Base-by-base conservation (phyloP, 768 basidiomycete species). In the Holtermannia corniformis region DNA sequence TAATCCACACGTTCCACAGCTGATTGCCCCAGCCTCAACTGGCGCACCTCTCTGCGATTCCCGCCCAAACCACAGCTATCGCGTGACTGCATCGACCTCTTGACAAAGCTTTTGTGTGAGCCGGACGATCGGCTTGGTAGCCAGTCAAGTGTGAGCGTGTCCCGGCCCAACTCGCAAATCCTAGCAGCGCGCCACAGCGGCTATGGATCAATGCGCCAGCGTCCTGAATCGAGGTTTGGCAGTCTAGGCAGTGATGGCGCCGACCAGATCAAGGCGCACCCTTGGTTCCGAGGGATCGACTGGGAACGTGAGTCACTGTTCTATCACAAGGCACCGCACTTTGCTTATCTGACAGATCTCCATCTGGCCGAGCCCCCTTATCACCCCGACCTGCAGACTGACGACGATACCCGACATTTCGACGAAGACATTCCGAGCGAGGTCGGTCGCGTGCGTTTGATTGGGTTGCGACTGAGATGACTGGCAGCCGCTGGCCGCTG, bases 361-460 rank as follows among this genome's bases (percentile, higher is more conserved):
- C 89, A 91, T 71, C 78, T 78, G 47, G 83, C 83, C 67, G 78
- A 80, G 50, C 86, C 92, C 11, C 92, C 92, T 14, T 97, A 92
- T 77, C 82, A 80, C 55, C 95, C 93, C 25, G 83, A 90, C 57
- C 79, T 99, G 54, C 75, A 69, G 25, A 76, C 81, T 58, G 84
- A 86, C 23, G 87, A 85, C 63, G 91, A 97, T 71, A 96, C 93
- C 14, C 79, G 82, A 56, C 92, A 99, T 73, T 96, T 99, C 59
- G 92, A 97, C 72, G 82, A 85, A 49, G 89, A 93, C 72, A 96
- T 95, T 64, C 87, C 87, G 20, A 76, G 85, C 32, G 87, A 92
- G 82, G 90, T 89, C 74, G 67, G 76, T 51, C n/a, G 21, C 71
- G 73, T 63, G 71, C 68, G 67, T 56, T 57, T 58, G 26, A n/a